These are phyloP conservation scores for Rhytidiadelphus loreus DNA, from an alignment of 225 moss, liverwort and hornwort species.

Conservation along the genomic window DNA sequence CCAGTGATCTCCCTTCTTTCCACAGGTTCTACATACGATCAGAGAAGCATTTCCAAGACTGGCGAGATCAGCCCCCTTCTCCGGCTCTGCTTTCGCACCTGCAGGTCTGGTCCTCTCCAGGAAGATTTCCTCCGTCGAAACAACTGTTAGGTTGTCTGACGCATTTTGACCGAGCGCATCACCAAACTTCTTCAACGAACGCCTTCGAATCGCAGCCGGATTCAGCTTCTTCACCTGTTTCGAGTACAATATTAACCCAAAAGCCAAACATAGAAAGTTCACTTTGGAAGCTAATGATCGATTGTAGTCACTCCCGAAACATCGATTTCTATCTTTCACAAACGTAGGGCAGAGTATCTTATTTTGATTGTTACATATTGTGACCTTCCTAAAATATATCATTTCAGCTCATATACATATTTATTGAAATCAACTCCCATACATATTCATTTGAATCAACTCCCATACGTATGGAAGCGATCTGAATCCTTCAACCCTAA, in stretches of 20 bases:
- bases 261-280: neutral
- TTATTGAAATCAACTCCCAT: neutral
- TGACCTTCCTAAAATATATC: neutral
- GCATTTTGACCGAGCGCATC: slow-evolving; percentile 48
- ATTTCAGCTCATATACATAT: neutral
- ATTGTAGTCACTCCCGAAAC: neutral
- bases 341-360: neutral
- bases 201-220: slow-evolving; percentile 32
- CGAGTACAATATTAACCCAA: neutral
- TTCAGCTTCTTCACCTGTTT: slow-evolving; percentile 47
- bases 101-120: slow-evolving; percentile 37
- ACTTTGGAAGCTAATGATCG: neutral
- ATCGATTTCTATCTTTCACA: neutral
- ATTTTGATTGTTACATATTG: neutral
- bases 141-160: slow-evolving; percentile 41
- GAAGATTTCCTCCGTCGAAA: slow-evolving; percentile 48
- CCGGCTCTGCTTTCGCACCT: slow-evolving; percentile 28
- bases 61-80: slow-evolving; percentile 39
- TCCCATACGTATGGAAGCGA: neutral
- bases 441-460: neutral
- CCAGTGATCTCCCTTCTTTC: slow-evolving; percentile 66
- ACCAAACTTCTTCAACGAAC: slow-evolving; percentile 38
- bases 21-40: slow-evolving; percentile 54
- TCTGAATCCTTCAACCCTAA: neutral
- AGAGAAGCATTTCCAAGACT: slow-evolving; percentile 48